Conservation (phyloP, 108 stramenopile species). For the Nitzschia putrida region DNA sequence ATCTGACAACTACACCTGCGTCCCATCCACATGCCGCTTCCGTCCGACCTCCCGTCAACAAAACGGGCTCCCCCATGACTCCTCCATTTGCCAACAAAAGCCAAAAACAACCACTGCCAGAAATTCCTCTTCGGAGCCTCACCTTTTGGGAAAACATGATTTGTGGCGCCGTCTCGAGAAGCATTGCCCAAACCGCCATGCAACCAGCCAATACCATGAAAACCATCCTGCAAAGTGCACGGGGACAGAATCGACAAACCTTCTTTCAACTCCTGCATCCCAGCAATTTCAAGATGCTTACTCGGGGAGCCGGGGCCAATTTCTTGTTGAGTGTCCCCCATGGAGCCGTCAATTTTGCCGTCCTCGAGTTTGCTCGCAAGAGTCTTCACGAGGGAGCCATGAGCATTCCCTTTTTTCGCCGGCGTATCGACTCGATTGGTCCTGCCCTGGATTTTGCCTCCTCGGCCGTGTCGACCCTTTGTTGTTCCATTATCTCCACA, state of each 20-base stretch:
- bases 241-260: constrained; percentile 44
- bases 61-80: no score
- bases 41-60: no score
- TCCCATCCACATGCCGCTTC: no score
- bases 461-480: constrained; percentile 86
- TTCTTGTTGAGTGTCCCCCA: constrained; percentile 92
- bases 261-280: constrained; percentile 55
- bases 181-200: constrained; percentile 89
- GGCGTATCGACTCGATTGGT: constrained; percentile 53
- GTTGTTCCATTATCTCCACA: constrained; percentile 89
- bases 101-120: neutral
- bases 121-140: constrained; percentile 14
- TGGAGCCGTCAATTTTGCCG: constrained; percentile 96
- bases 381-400: constrained; percentile 61
- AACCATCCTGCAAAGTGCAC: constrained; percentile 87
- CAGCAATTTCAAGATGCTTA: constrained; percentile 61
- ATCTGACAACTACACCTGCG: no score
- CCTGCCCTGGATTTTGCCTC: constrained; percentile 92
- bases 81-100: no score
- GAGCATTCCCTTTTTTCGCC: constrained; percentile 41
- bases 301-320: constrained; percentile 93
- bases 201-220: constrained; percentile 94
- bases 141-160: constrained; percentile 88
- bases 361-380: constrained; percentile 83
- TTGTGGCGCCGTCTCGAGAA: constrained; percentile 83